Evolutionary conservation across 1,284 basidiomycete species (phyloP), one percentile per base, ranked within the genome.

Genomic region (Salmacisia buchloeana): DNA sequence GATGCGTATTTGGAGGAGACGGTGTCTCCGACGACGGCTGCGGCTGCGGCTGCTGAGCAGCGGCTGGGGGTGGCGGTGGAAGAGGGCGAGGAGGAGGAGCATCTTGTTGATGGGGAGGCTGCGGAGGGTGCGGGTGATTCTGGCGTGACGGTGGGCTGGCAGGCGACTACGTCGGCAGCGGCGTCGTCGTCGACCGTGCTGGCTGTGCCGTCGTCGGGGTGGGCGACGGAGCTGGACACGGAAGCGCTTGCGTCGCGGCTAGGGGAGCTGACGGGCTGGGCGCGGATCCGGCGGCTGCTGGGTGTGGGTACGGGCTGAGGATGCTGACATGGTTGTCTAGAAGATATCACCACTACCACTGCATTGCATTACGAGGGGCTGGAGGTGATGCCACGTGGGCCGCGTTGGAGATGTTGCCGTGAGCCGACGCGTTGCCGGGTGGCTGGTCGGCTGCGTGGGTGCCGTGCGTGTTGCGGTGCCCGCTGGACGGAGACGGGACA

Each of bases 141-240:
- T 27, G 49, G 49, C 9, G 10, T 54, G 15, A 54, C 49, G 27
- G 49, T 54, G 49, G 12, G 49, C n/a, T n/a, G n/a, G n/a, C n/a
- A n/a, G n/a, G n/a, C n/a, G n/a, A n/a, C n/a, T n/a, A n/a, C n/a
- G n/a, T n/a, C n/a, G n/a, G n/a, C n/a, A n/a, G n/a, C n/a, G n/a
- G n/a, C n/a, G n/a, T n/a, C n/a, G n/a, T n/a, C n/a, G 27, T 33
- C 49, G 49, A 43, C 5, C 3, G 5, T n/a, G 39, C 23, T 21
- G 39, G 36, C 9, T 9, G 29, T 33, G 29, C 49, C 49, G 23
- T 27, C 23, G 27, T 54, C 49, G 10, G 49, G 49, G 12, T 54
- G 49, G 49, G 49, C 27, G 13, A 54, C 49, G 27, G 49, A 54
- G 49, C 27, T 54, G 49, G 49, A 54, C 15, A 54, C 49, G 27